Base-by-base conservation (phyloP, 176 grass and related monocot genomes). In the Rhynchospora breviuscula region DNA sequence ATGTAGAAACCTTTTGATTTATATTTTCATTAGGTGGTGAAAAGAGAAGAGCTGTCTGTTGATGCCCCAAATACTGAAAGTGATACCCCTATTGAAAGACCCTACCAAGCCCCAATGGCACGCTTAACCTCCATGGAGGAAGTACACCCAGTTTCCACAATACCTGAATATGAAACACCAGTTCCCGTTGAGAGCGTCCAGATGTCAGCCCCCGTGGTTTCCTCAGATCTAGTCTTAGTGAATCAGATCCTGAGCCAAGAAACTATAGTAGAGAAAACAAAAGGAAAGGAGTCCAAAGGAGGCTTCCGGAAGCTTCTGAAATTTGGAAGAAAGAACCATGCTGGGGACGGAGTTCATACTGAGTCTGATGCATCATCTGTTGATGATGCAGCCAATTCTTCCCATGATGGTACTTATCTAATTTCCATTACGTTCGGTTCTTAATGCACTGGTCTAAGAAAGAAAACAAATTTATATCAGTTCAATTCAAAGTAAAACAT, bases 261-360 rank as follows among this genome's bases (percentile, higher is more conserved):
- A 81, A 79, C 53, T 76, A 79, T 86, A 44, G 90, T 85, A 51
- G 71, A 86, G 71, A 88, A 83, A 52, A 92, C 61, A 81, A 98
- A 98, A 84, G 96, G 91, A 82, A 79, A 88, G 79, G 73, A 56
- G 25, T 57, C 73, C 7, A 78, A 78, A 33, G 94, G 89, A 88
- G 96, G 96, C 2, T 91, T 98, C 47, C 94, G 89, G 67, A 98
- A 98, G 82, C 85, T 98, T 70, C 65, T 95, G 75, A 98, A 95
- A 81, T 95, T 98, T 77, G 96, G 93, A 65, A 91, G 89, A 83
- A 98, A 93, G 90, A 88, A 63, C 78, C 88, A 94, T 13, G 52
- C 80, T 81, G 84, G 67, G 72, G 83, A 77, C 1, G 90, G 90
- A 67, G 86, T 72, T 29, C 78, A 92, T 29, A 67, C 62, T 13